Percentiles rank a stretch among this genome's conserved stretches.
These are phyloP conservation scores for Tolypocladium ovalisporum DNA, from an alignment of 2,329 filamentous ascomycete genomes.

Conservation along the genomic window DNA sequence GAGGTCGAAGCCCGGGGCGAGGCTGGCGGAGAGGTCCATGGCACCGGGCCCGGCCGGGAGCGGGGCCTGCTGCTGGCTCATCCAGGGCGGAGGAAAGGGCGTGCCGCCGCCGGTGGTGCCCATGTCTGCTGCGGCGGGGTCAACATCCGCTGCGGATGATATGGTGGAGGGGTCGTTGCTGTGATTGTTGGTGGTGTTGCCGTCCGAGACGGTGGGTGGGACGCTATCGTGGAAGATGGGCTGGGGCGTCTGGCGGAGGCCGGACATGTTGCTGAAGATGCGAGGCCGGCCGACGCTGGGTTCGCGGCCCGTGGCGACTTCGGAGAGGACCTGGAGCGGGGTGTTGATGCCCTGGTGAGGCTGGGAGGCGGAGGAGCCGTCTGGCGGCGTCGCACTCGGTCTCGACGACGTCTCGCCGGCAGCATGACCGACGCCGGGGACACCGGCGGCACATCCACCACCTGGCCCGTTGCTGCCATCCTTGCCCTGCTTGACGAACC, in stretches of 20 bases:
- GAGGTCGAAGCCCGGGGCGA: conserved; percentile 17
- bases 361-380: conserved; percentile 3
- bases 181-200: not conserved
- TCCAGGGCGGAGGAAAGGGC: conserved; percentile 4
- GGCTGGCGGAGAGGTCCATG: conserved; percentile 10
- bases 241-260: conserved; percentile 15
- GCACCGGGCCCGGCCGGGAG: conserved; percentile 4
- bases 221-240: conserved; percentile 25
- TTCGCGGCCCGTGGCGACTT: conserved; percentile 39
- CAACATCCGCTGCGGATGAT: not conserved
- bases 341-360: conserved; percentile 30
- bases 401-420: conserved; percentile 1
- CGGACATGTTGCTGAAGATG: conserved; percentile 11
- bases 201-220: not conserved
- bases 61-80: conserved; percentile 3
- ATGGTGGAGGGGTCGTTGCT: not conserved
- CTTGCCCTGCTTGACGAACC: conserved; percentile 48
- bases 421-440: conserved; percentile 6
- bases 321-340: conserved; percentile 44
- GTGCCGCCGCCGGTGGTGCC: conserved; percentile 3
- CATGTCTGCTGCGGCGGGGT: not conserved
- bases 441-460: not conserved
- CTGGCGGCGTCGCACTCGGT: not conserved
- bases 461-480: conserved; percentile 1
- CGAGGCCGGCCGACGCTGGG: conserved; percentile 6